These are phyloP conservation scores for Nakataea oryzae DNA, from an alignment of 2,329 filamentous ascomycete genomes.

Conservation along the genomic window DNA sequence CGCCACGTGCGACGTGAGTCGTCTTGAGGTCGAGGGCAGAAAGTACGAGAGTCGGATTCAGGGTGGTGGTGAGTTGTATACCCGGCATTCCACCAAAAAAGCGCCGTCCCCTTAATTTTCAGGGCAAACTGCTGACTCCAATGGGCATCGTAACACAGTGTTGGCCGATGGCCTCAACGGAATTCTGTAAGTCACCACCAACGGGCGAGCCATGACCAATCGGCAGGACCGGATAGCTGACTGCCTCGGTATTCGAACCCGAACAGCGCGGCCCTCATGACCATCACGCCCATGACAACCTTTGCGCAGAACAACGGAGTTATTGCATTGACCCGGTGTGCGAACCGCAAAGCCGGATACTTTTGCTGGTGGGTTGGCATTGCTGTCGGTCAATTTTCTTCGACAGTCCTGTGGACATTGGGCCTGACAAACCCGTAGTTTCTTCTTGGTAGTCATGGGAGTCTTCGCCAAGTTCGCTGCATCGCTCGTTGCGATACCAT, in stretches of 20 bases:
- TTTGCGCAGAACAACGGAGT: conserved; percentile 83
- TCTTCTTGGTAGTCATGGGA: conserved; percentile 72
- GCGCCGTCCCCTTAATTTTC: background rate
- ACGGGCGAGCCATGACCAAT: background rate
- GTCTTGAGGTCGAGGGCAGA: conserved; percentile 61
- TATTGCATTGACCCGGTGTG: conserved; percentile 71
- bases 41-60: conserved; percentile 69
- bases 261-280: conserved; percentile 54
- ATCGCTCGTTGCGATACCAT: conserved; percentile 65
- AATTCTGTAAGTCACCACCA: conserved; percentile 30
- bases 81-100: background rate
- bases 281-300: conserved; percentile 69
- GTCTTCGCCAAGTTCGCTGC: conserved; percentile 78
- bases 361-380: conserved; percentile 44
- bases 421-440: conserved; percentile 19
- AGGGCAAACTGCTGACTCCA: background rate
- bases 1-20: conserved; percentile 71
- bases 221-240: background rate
- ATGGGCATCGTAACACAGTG: conserved; percentile 24
- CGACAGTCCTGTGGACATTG: background rate
- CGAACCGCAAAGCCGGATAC: conserved; percentile 71
- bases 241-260: background rate
- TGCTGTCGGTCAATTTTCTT: too few species aligned
- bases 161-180: conserved; percentile 70
- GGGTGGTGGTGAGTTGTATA: conserved; percentile 37